Base-by-base conservation (phyloP, 31 red algal genomes). In the Porphyra umbilicalis region DNA sequence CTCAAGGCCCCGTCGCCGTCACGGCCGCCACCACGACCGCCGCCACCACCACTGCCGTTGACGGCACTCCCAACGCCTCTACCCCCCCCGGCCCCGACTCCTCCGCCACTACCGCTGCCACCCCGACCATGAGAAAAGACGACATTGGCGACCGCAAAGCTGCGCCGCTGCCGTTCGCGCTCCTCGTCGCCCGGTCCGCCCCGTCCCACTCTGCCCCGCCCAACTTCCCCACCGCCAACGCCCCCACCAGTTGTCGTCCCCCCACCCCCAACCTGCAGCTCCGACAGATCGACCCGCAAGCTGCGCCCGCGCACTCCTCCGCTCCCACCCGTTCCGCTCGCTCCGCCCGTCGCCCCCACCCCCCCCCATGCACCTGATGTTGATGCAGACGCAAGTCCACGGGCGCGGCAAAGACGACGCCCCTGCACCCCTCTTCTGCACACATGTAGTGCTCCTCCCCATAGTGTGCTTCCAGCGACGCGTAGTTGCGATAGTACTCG, bases 311-410 rank as follows among this genome's bases (percentile, higher is more conserved):
- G 81, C 32, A n/a, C 76, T 32, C 82, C 81, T 0, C 88, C 76
- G 36, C 84, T 32, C 35, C 33, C 80, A 1, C 84, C 92, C 34
- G 33, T 76, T 37, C 90, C 80, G 68, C 80, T 29, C 57, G 31
- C 75, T 25, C 82, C 81, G 8, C 88, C 76, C 39, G 87, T 34
- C 40, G 29, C 80, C 15, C 42, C 42, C 57, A 29, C 57, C 13
- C 81, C 92, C 35, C 76, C 75, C 90, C 83, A 37, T 78, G 84
- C 25, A 83, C 85, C 57, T 92, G 89, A n/a, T 20, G 18, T 34
- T 87, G 44, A 79, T 98, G 96, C 9, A 88, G 77, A n/a, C 95
- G 92, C 36, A 98, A 78, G 36, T 95, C 96, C 46, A 98, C 88
- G 35, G 83, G 78, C 32, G 92, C 85, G 0, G 86, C 86, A 36